Conservation (phyloP, 2,329 filamentous ascomycete species). For the Trichoderma gracile region DNA sequence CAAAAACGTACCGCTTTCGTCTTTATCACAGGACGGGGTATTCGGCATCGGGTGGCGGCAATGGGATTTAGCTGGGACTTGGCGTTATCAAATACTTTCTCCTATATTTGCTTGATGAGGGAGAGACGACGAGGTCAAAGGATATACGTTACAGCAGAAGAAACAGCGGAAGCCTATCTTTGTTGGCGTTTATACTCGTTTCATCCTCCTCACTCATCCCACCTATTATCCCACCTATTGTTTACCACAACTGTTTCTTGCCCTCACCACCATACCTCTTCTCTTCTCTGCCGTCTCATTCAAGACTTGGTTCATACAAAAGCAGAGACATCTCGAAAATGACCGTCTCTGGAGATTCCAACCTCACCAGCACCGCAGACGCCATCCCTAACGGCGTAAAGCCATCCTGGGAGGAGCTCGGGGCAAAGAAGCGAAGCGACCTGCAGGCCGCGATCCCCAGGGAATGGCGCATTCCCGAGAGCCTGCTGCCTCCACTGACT, state of each 20-base stretch:
- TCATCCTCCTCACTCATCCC: background rate
- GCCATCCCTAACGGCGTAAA: conserved; percentile 2
- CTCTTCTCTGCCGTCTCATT: background rate
- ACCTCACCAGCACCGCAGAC: background rate
- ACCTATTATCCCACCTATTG: no score
- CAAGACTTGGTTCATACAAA: no score
- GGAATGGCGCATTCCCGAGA: conserved; percentile 57
- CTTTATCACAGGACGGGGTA: conserved; percentile 7
- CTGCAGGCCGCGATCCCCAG: conserved; percentile 53
- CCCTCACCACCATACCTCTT: background rate
- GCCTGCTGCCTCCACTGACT: conserved; percentile 54
- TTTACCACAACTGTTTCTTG: background rate
- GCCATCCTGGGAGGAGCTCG: conserved; percentile 44
- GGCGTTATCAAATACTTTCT: background rate
- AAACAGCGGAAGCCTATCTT: background rate
- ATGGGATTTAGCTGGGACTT: background rate
- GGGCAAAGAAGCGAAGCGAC: conserved; percentile 46
- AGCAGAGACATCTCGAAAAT: background rate
- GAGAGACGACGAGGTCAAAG: background rate
- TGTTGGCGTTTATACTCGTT: background rate
- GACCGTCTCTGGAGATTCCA: conserved; percentile 7
- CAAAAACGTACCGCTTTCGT: conserved; percentile 6
- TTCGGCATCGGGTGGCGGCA: conserved; percentile 17
- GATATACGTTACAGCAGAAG: background rate
- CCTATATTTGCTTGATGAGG: background rate